phyloP scores from a whole-genome alignment of 192 early-diverging fungal species.

The Podila verticillata region DNA sequence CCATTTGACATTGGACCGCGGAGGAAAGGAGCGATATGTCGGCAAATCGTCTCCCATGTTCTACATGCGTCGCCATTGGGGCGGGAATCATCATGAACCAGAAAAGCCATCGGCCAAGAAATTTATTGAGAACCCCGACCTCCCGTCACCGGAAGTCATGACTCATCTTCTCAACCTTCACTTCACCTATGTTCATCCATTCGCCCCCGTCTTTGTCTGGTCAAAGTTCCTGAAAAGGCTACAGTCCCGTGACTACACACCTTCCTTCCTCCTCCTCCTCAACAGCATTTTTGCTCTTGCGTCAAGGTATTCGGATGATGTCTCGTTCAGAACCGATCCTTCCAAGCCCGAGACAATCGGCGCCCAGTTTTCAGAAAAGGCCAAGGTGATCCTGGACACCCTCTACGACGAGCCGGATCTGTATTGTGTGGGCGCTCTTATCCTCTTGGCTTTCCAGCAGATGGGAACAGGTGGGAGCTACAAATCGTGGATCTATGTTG shows the following conservation, averaged over 20 bases:
- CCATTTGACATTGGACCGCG: constrained; percentile 72
- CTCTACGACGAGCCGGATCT: constrained; percentile 67
- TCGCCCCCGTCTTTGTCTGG: constrained; percentile 75
- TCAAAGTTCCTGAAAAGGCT: constrained; percentile 51
- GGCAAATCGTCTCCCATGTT: constrained; percentile 75
- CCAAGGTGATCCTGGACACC: constrained; percentile 74
- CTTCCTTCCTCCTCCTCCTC: constrained; percentile 55
- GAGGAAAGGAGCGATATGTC: constrained; percentile 74
- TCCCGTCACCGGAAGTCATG: constrained; percentile 70
- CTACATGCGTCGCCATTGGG: constrained; percentile 62
- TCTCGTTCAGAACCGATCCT: constrained; percentile 49
- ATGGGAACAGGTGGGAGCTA: constrained; percentile 72
- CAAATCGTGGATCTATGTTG: constrained; percentile 75
- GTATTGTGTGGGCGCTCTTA: constrained; percentile 70
- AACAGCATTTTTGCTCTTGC: constrained; percentile 66
- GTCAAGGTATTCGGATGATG: constrained; percentile 54
- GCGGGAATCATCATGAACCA: constrained; percentile 24
- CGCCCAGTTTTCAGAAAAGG: constrained; percentile 69
- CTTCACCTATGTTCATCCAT: constrained; percentile 74
- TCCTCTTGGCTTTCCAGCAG: constrained; percentile 73
- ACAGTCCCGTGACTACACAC: constrained; percentile 36
- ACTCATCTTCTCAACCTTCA: constrained; percentile 69
- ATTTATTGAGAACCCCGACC: constrained; percentile 39
- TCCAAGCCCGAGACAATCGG: constrained; percentile 60
- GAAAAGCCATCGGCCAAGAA: constrained; percentile 12